These are phyloP conservation scores for Intubia oerlemansii DNA, from an alignment of 2,329 filamentous ascomycete genomes.

Conservation along the genomic window DNA sequence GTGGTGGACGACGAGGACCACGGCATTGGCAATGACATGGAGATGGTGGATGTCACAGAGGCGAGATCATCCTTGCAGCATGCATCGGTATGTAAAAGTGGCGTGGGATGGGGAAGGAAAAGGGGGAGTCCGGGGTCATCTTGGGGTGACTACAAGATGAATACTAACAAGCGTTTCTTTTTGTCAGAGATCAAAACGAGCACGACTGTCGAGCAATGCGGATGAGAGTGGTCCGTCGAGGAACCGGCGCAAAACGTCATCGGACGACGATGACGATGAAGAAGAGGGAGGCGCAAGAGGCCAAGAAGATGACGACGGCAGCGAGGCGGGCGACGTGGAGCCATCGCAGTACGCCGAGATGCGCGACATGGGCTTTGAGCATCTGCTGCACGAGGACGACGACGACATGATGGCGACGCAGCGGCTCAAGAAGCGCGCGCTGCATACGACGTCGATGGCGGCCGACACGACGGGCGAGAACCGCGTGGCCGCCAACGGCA, in stretches of 20 bases:
- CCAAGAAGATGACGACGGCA: constrained; percentile 4
- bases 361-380: constrained; percentile 35
- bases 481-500: constrained; percentile 57
- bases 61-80: constrained; percentile 20
- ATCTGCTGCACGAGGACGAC: constrained; percentile 31
- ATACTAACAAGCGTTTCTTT: not conserved
- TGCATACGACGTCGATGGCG: no score
- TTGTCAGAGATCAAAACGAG: constrained; percentile 14
- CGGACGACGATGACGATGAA: not conserved
- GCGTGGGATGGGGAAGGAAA: no score
- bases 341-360: constrained; percentile 38
- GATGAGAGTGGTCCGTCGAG: not conserved
- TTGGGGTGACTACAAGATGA: no score
- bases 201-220: constrained; percentile 16
- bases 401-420: constrained; percentile 46
- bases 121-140: no score
- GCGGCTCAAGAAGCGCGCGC: constrained; percentile 26
- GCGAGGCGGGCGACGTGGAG: constrained; percentile 8
- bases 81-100: constrained; percentile 15
- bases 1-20: constrained; percentile 13
- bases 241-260: not conserved
- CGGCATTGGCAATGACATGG: constrained; percentile 9
- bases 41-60: constrained; percentile 15
- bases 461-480: constrained; percentile 38
- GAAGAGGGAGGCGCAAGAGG: not conserved